These are phyloP conservation scores for Suhomyces prunicola DNA, from an alignment of 805 yeast species.

Conservation along the genomic window DNA sequence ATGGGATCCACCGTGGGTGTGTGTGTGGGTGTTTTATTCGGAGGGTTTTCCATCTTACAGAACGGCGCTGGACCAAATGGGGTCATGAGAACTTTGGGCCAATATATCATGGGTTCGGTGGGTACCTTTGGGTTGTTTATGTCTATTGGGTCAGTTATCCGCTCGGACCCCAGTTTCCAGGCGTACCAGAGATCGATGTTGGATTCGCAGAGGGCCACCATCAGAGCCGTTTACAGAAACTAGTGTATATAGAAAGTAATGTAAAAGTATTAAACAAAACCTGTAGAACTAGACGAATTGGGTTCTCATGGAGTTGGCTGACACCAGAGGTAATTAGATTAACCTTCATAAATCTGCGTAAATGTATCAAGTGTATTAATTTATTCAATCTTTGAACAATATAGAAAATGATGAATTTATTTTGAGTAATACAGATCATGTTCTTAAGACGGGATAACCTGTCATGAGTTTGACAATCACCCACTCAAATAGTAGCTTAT, in stretches of 20 bases:
- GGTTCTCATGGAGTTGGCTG: too few relatives aligned
- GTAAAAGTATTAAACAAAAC: neutral
- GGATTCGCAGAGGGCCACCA: constrained; percentile 23
- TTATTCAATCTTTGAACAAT: too few relatives aligned
- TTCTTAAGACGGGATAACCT: too few relatives aligned
- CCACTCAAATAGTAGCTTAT: too few relatives aligned
- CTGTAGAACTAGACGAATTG: too few relatives aligned
- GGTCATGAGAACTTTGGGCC: constrained; percentile 92
- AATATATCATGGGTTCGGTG: constrained; percentile 93
- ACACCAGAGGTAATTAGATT: too few relatives aligned
- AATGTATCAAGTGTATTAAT: too few relatives aligned
- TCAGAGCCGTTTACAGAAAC: constrained; percentile 27
- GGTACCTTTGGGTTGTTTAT: constrained; percentile 95
- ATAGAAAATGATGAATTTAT: too few relatives aligned
- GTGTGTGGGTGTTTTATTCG: constrained; percentile 91
- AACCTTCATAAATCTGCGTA: too few relatives aligned
- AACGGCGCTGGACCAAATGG: constrained; percentile 99
- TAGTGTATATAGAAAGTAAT: neutral
- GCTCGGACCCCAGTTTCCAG: constrained; percentile 56
- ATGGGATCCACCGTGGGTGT: constrained; percentile 95
- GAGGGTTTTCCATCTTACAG: constrained; percentile 85
- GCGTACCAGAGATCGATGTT: constrained; percentile 28
- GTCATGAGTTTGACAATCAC: too few relatives aligned
- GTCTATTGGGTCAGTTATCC: constrained; percentile 91
- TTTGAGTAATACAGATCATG: too few relatives aligned